Conservation (phyloP, 257 asterid genomes). For the Rauvolfia tetraphylla region DNA sequence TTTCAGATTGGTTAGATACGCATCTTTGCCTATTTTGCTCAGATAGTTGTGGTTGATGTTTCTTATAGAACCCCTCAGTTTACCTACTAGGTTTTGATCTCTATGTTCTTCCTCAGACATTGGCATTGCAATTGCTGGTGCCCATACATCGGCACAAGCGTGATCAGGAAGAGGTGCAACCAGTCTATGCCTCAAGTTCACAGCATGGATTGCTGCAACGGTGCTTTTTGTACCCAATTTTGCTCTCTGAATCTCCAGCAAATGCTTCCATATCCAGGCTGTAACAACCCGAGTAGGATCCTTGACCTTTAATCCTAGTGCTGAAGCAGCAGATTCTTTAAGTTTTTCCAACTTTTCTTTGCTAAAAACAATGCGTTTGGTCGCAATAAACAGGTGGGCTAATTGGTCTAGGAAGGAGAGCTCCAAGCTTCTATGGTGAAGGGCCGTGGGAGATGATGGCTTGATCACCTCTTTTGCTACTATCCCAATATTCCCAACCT, state of each 20-base stretch:
- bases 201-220: conserved; percentile 28
- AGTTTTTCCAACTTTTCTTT: conserved; percentile 28
- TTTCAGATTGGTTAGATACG: conserved; percentile 4
- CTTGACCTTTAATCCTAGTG: conserved; percentile 4
- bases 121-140: conserved; percentile 13
- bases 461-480: conserved; percentile 29
- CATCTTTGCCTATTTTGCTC: neutral
- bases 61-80: conserved; percentile 25
- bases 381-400: conserved; percentile 12
- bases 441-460: conserved; percentile 40
- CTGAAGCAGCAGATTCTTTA: conserved; percentile 2
- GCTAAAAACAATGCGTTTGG: conserved; percentile 27
- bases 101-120: neutral
- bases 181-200: conserved; percentile 27
- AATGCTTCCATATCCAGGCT: conserved; percentile 32
- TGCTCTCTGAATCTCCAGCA: conserved; percentile 7
- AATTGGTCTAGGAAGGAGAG: conserved; percentile 40
- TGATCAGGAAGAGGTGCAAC: conserved; percentile 22
- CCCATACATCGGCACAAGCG: conserved; percentile 24
- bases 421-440: conserved; percentile 19
- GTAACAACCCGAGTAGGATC: conserved; percentile 41
- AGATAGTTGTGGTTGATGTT: conserved; percentile 18
- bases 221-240: neutral
- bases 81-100: conserved; percentile 12
- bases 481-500: conserved; percentile 21